A percentile compares a stretch with the other conserved stretches of the same genome.
Conservation (phyloP, 176 grass and related monocot genomes). For the maize (Zea mays) region DNA sequence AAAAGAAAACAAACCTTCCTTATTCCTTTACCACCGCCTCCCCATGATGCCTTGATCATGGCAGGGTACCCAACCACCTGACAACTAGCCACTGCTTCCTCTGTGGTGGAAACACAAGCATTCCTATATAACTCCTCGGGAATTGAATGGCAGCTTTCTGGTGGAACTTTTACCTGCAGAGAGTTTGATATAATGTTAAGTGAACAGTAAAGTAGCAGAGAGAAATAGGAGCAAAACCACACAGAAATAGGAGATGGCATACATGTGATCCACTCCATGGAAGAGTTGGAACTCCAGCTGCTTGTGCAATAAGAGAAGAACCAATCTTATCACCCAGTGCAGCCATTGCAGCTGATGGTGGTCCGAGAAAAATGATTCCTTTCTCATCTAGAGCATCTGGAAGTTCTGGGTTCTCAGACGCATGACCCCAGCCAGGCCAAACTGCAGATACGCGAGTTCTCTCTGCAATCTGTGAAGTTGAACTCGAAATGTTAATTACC, state of each 20-base stretch:
- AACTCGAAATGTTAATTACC: conserved; percentile 30
- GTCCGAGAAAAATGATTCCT: conserved; percentile 94
- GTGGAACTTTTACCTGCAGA: conserved; percentile 68
- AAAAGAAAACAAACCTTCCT: conserved; percentile 77
- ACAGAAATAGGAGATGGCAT: conserved; percentile 46
- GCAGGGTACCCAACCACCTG: conserved; percentile 94
- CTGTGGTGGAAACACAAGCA: conserved; percentile 90
- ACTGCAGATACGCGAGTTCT: conserved; percentile 91
- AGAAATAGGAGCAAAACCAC: conserved; percentile 21
- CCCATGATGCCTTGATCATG: conserved; percentile 99
- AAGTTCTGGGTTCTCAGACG: conserved; percentile 97
- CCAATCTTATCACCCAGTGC: conserved; percentile 98
- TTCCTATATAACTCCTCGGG: conserved; percentile 86
- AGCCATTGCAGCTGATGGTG: conserved; percentile 80
- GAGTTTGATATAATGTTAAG: conserved; percentile 17
- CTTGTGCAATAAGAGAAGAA: conserved; percentile 98
- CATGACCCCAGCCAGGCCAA: conserved; percentile 99
- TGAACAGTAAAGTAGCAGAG: not conserved
- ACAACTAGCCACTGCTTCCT: conserved; percentile 94
- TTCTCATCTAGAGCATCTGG: conserved; percentile 76
- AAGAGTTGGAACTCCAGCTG: conserved; percentile 96
- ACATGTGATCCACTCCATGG: conserved; percentile 99
- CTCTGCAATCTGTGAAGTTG: conserved; percentile 72
- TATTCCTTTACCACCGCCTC: conserved; percentile 98
- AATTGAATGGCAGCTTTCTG: conserved; percentile 78